These are phyloP conservation scores for Rubroboletus pulcherrimus DNA, from an alignment of 768 basidiomycete genomes.

Conservation along the genomic window DNA sequence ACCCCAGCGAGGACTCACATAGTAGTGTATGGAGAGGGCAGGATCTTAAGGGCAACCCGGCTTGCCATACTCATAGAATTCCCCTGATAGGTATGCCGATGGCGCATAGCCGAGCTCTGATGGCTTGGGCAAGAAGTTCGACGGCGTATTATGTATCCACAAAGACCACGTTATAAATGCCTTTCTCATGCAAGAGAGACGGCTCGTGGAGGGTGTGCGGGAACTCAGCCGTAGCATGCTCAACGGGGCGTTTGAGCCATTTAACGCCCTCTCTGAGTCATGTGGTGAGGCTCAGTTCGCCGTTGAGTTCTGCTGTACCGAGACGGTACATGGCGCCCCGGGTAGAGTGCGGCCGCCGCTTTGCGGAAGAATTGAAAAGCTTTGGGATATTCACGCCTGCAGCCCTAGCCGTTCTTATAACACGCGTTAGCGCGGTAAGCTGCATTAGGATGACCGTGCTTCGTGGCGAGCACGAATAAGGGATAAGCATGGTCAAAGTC, in stretches of 20 bases:
- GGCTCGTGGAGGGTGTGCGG: constrained; percentile 95
- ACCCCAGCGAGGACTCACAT: constrained; percentile 60
- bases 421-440: constrained; percentile 95
- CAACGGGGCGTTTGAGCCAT: constrained; percentile 96
- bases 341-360: constrained; percentile 86
- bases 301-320: constrained; percentile 94
- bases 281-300: constrained; percentile 82
- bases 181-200: constrained; percentile 91
- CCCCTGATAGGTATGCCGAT: constrained; percentile 91
- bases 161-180: constrained; percentile 97
- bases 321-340: constrained; percentile 96
- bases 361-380: constrained; percentile 92
- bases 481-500: constrained; percentile 98
- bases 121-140: constrained; percentile 88
- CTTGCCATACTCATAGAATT: constrained; percentile 99
- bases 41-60: constrained; percentile 98
- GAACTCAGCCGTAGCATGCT: constrained; percentile 91
- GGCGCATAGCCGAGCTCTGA: constrained; percentile 95
- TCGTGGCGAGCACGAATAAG: constrained; percentile 91
- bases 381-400: constrained; percentile 86
- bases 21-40: constrained; percentile 97
- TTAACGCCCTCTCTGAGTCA: constrained; percentile 96
- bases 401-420: constrained; percentile 99
- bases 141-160: constrained; percentile 94
- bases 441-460: constrained; percentile 95